These are phyloP conservation scores for Rhizoctonia solani DNA, from an alignment of 1,284 basidiomycete species.

Conservation along the genomic window DNA sequence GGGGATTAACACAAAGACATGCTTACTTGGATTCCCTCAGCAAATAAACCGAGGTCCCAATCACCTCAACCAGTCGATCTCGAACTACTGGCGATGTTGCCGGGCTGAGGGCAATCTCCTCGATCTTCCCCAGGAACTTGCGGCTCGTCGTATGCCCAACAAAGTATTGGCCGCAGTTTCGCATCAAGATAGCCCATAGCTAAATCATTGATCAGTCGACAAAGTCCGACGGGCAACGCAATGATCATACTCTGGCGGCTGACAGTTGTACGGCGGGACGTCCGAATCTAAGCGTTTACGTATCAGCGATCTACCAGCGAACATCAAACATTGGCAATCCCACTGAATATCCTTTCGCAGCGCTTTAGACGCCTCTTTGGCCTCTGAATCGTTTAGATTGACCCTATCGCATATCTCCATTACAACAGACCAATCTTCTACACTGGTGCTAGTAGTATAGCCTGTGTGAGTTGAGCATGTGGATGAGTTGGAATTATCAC, in stretches of 20 bases:
- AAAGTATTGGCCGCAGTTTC: conserved; percentile 67
- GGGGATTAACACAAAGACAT: background rate
- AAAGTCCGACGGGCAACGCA: conserved; percentile 1
- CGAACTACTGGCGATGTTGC: conserved; percentile 71
- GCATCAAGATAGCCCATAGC: conserved; percentile 85
- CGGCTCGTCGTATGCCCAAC: conserved; percentile 66
- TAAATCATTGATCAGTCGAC: conserved; percentile 43
- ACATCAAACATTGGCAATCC: conserved; percentile 40
- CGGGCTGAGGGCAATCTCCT: conserved; percentile 63
- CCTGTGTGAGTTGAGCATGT: conserved; percentile 49
- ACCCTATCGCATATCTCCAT: conserved; percentile 77
- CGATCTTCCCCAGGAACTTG: conserved; percentile 74
- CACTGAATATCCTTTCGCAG: conserved; percentile 77
- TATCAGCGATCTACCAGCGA: background rate
- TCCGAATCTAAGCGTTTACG: conserved; percentile 38
- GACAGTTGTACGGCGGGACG: conserved; percentile 41
- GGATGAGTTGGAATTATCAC: background rate
- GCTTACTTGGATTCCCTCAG: conserved; percentile 40
- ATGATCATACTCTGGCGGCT: conserved; percentile 40
- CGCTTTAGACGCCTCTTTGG: conserved; percentile 74
- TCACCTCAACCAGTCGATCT: conserved; percentile 69
- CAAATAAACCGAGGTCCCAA: conserved; percentile 68
- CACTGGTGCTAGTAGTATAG: conserved; percentile 70
- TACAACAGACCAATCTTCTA: conserved; percentile 77
- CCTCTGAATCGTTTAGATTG: conserved; percentile 63